Base-by-base conservation (phyloP, 768 basidiomycete genomes). In the Suillus americanus region DNA sequence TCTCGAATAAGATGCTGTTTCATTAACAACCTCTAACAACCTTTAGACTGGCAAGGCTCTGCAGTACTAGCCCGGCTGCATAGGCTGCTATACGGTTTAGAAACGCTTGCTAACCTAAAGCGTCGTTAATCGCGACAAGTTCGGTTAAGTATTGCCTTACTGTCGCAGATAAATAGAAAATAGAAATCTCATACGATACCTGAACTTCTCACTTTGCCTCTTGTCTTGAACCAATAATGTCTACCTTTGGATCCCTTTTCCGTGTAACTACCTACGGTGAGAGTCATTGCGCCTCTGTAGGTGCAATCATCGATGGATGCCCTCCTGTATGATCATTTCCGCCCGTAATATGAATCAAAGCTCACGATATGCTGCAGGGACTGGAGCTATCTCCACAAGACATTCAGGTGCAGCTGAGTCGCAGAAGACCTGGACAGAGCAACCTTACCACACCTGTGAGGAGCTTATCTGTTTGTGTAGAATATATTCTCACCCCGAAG, bases 241-340 rank as follows among this genome's bases (percentile, higher is more conserved):
- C 95, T 28, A 92, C 95, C 62, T 99, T 91, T 78, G 97, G 97
- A 28, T 86, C 83, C 30, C 81, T 93, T 45, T 99, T 93, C 81
- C 86, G 94, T 55, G 97, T 99, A 33, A 96, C 96, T 61, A 99
- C 97, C 68, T 99, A 92, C 74, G 97, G 97, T 65, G 97, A 99
- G 81, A 95, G 92, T 67, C 97, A 99, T 76, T 98, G 97, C 75
- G 87, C 92, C 37, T 96, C 94, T 16, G 97, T 99, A 41, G 97
- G 97, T 16, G 95, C 94, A 41, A 98, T 99, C 77, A 88, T 99
- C 71, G 97, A 99, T 74, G 97, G 97, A 40, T 95, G 95, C 69
- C 97, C 97, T 61, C 97, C 97, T 45, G 97, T 97, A 77, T 63
- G 87, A 78, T 62, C 64, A 59, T 53, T 35, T 62, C 69, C 41